Base-by-base conservation (phyloP, 1,284 basidiomycete species). In the Amylostereum chailletii region DNA sequence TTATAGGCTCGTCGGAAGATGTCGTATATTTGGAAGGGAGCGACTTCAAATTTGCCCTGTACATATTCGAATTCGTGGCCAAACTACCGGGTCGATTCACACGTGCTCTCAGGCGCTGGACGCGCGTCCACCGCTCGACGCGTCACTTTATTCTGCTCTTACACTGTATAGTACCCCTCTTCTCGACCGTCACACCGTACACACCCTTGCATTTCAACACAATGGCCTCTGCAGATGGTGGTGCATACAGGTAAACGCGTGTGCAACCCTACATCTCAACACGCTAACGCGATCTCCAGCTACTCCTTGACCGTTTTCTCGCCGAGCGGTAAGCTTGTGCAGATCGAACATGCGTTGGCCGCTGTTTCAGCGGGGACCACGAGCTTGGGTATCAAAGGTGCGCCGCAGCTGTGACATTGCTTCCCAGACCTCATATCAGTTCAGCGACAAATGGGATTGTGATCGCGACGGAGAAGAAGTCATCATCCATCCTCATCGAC, bases 241-340 rank as follows among this genome's bases (percentile, higher is more conserved):
- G 87, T 64, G 87, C 87, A 51, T 90, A 90, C 71, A 90, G 87
- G 87, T 79, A 58, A 53, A 60, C 54, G 9, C 19, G 34, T 42
- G 48, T 31, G 30, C 6, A 7, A 41, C 49, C 36, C 46, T 39
- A 29, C 29, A 45, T 10, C 37, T 30, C 26, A 42, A 42, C 42
- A 40, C 29, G 26, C 32, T 27, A 7, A 19, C 7, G 6, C 7
- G 6, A 40, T 42, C 40, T 53, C 26, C 64, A 98, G 94, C 65
- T 99, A 97, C 77, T 99, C 95, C 57, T 82, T 99, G 54, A 99
- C 95, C 19, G 96, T 96, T 60, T 99, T 99, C 81, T 97, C 94
- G 34, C 95, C 95, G 46, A 96, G 93, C 60, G 95, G 95, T 56
- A 97, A 96, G 77, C 82, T 98, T 50, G 93, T 96, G 50, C 96